These are phyloP conservation scores for Trichoderma sp. DNA, from an alignment of 2,329 filamentous ascomycete species.

Conservation along the genomic window DNA sequence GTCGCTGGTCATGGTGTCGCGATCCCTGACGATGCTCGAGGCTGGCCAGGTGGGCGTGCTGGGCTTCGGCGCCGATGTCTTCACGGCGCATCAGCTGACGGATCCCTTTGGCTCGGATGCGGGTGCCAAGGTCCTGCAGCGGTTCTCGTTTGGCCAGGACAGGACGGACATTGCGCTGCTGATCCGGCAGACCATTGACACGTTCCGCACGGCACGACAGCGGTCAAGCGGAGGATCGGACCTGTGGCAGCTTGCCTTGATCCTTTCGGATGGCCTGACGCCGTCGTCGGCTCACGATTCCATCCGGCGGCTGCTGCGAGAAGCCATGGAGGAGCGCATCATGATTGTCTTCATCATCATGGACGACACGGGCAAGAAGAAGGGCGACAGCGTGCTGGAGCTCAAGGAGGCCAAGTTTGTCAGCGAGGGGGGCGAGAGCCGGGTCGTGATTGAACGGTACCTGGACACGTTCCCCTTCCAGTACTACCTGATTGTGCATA, in stretches of 20 bases:
- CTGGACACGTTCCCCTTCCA: conserved; percentile 95
- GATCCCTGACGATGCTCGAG: conserved; percentile 87
- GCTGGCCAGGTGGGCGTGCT: conserved; percentile 90
- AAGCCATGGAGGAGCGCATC: conserved; percentile 88
- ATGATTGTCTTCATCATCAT: conserved; percentile 99
- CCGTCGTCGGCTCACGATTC: conserved; percentile 76
- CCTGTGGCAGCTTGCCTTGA: conserved; percentile 91
- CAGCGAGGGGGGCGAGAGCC: conserved; percentile 59
- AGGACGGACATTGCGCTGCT: conserved; percentile 82
- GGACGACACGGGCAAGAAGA: conserved; percentile 56
- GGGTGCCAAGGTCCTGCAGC: conserved; percentile 78
- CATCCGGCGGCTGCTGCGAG: conserved; percentile 77
- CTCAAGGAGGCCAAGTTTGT: conserved; percentile 84
- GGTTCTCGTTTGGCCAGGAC: conserved; percentile 81
- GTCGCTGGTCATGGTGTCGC: conserved; percentile 86
- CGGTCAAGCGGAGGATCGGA: conserved; percentile 54
- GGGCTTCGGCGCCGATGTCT: conserved; percentile 80
- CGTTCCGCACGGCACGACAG: conserved; percentile 74
- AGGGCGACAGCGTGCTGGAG: conserved; percentile 73
- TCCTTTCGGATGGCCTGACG: conserved; percentile 91
- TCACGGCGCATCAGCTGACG: conserved; percentile 81
- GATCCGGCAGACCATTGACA: conserved; percentile 71
- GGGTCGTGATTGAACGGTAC: conserved; percentile 83
- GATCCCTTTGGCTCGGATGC: conserved; percentile 72
- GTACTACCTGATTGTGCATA: conserved; percentile 92